Evolutionary conservation across 148 eudicot species (phyloP).

Genomic region (Nepenthes mirabilis): DNA sequence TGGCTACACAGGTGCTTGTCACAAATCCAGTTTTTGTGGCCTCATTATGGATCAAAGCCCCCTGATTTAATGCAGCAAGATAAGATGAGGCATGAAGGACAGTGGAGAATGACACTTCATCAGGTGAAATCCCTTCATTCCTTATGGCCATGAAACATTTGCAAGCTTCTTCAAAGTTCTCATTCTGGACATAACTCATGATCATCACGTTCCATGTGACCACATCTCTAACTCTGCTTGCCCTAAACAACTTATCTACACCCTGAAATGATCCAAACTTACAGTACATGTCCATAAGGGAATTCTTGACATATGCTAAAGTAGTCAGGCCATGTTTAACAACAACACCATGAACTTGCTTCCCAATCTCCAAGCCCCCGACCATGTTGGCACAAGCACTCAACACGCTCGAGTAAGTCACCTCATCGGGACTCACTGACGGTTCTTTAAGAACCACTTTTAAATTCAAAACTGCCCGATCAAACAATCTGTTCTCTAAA

Average conservation of each 20-base stretch:
- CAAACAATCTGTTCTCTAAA: constrained; percentile 13
- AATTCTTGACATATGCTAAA: constrained; percentile 30
- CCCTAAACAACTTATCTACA: constrained; percentile 23
- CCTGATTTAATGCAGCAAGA: constrained; percentile 36
- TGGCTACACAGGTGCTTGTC: constrained; percentile 13
- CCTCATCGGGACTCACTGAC: constrained; percentile 20
- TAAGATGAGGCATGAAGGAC: constrained; percentile 27
- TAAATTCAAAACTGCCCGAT: constrained; percentile 18
- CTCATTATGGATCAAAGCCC: constrained; percentile 26
- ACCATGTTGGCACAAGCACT: constrained; percentile 40
- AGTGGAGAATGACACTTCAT: constrained; percentile 29
- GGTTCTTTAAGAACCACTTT: constrained; percentile 17
- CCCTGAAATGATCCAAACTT: constrained; percentile 26
- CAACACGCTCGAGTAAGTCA: constrained; percentile 35
- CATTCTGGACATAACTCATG: constrained; percentile 24
- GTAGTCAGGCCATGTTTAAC: constrained; percentile 22
- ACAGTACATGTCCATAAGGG: constrained; percentile 41
- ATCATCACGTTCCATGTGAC: constrained; percentile 45
- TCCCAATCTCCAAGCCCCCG: constrained; percentile 17
- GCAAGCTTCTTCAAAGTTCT: constrained; percentile 34
- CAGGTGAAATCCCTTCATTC: constrained; percentile 23
- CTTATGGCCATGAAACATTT: constrained; percentile 31
- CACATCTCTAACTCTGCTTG: constrained; percentile 21
- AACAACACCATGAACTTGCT: constrained; percentile 28
- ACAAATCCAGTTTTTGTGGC: constrained; percentile 30